phyloP scores from a whole-genome alignment of 371 early-diverging fungal genomes.

The Blakeslea trispora region DNA sequence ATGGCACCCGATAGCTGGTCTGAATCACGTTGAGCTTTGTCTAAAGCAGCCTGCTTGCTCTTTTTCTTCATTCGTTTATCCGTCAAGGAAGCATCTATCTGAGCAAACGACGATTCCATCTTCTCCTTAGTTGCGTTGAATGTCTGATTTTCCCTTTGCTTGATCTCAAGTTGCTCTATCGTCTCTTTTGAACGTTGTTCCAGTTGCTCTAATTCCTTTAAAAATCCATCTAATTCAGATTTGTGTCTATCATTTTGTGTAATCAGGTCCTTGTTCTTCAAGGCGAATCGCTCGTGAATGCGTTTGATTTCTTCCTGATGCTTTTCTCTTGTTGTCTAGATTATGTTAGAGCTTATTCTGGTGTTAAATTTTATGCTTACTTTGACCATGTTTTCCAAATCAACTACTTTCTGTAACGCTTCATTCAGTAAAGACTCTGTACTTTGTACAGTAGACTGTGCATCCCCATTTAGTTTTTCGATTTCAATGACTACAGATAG shows the following conservation, averaged over 20 bases:
- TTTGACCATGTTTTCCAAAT: conserved; percentile 46
- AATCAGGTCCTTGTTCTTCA: conserved; percentile 11
- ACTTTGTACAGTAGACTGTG: conserved; percentile 55
- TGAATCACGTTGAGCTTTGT: conserved; percentile 6
- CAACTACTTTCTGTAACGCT: conserved; percentile 48
- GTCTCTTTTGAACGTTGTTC: not conserved
- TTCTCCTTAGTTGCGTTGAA: not conserved
- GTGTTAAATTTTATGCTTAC: too few relatives aligned
- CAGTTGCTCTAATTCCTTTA: not conserved
- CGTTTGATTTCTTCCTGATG: conserved; percentile 10
- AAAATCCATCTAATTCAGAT: not conserved
- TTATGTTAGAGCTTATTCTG: too few relatives aligned
- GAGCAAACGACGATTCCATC: not conserved
- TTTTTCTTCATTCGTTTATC: not conserved
- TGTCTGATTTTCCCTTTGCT: conserved; percentile 6
- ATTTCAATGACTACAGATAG: conserved; percentile 51
- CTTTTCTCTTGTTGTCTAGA: conserved; percentile 6
- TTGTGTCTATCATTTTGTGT: conserved; percentile 3
- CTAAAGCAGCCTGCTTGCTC: conserved; percentile 1
- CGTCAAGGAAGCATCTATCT: not conserved
- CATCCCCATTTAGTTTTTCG: conserved; percentile 43
- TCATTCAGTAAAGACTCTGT: conserved; percentile 63
- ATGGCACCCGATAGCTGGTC: conserved; percentile 16
- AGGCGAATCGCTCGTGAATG: conserved; percentile 4
- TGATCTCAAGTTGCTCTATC: not conserved